Conservation (phyloP, 306 rosid species). For the Datisca glomerata region DNA sequence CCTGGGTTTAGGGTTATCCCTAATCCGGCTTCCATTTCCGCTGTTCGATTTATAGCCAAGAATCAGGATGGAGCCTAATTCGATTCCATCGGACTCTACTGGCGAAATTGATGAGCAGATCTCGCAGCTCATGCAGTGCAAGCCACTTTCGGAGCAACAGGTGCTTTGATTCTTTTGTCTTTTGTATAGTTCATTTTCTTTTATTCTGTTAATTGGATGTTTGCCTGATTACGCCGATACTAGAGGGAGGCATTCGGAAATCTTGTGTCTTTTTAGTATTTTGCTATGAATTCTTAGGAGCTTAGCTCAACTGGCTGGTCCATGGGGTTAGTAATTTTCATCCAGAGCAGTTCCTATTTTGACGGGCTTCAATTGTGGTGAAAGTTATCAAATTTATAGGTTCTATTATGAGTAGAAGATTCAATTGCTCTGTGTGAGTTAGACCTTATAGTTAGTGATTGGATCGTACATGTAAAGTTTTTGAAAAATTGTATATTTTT, state of each 20-base stretch:
- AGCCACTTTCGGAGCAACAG: slow-evolving; percentile 94
- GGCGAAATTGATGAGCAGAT: slow-evolving; percentile 87
- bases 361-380: too few species aligned
- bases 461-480: too few species aligned
- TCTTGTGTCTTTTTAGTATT: neutral
- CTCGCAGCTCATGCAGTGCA: slow-evolving; percentile 99
- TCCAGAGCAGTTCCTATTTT: too few species aligned
- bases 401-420: too few species aligned
- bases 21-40: neutral
- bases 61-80: slow-evolving; percentile 60
- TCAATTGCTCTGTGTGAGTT: too few species aligned
- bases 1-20: neutral
- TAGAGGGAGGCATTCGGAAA: neutral
- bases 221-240: neutral
- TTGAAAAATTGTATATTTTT: too few species aligned
- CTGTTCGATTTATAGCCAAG: neutral
- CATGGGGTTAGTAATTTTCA: too few species aligned
- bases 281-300: slow-evolving; percentile 8
- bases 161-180: slow-evolving; percentile 19
- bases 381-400: too few species aligned
- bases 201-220: neutral
- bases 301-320: too few species aligned
- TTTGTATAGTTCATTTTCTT: slow-evolving; percentile 9
- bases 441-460: too few species aligned
- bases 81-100: slow-evolving; percentile 38